Conservation (phyloP, 176 grass and related monocot species). For the Carex scoparia region DNA sequence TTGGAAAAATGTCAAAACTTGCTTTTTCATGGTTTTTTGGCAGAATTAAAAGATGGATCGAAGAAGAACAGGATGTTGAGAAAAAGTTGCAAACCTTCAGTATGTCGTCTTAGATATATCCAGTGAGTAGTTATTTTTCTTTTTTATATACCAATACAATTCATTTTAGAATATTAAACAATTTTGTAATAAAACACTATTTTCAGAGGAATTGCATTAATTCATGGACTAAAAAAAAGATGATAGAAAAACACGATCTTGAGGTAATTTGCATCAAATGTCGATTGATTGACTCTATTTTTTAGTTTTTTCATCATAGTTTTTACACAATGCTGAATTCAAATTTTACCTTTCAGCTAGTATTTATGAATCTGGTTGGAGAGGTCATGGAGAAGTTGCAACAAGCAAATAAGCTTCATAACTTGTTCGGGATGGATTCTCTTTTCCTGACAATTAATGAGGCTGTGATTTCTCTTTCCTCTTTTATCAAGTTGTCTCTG, state of each 20-base stretch:
- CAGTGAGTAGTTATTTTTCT: constrained; percentile 27
- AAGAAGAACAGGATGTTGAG: constrained; percentile 48
- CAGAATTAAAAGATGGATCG: constrained; percentile 89
- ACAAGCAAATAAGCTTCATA: constrained; percentile 47
- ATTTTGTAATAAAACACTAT: background rate
- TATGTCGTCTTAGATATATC: constrained; percentile 77
- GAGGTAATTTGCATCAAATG: constrained; percentile 38
- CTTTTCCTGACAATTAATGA: constrained; percentile 73
- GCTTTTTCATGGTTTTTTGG: background rate
- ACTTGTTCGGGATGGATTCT: constrained; percentile 45
- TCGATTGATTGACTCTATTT: background rate
- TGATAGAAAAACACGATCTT: constrained; percentile 51
- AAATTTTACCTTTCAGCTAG: constrained; percentile 38
- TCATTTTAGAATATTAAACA: background rate
- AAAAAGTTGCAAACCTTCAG: constrained; percentile 43
- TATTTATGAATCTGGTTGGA: constrained; percentile 78
- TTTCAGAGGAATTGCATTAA: constrained; percentile 67
- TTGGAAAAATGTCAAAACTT: background rate
- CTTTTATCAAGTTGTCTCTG: constrained; percentile 51
- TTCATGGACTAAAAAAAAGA: constrained; percentile 70
- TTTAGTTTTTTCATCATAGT: background rate
- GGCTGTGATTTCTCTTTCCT: constrained; percentile 64
- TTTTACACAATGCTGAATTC: background rate
- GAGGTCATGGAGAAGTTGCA: constrained; percentile 98
- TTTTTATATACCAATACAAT: background rate